Conservation (phyloP, 2,329 filamentous ascomycete genomes). For the Sporothrix protearum region DNA sequence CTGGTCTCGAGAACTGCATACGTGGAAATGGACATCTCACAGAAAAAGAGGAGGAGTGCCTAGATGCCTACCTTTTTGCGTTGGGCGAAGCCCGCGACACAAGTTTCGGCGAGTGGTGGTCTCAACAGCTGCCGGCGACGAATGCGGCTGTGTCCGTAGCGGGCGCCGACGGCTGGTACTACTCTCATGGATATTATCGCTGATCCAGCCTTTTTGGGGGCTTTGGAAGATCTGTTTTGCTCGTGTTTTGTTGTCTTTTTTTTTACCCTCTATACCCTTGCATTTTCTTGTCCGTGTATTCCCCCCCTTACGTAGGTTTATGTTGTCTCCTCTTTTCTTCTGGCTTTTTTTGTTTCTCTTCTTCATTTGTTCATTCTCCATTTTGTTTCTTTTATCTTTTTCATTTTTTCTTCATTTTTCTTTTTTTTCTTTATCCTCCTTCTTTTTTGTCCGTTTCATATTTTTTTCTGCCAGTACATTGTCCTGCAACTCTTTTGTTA, state of each 20-base stretch:
- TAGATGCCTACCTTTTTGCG: slow-evolving; percentile 19
- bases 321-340: too few relatives aligned
- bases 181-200: neutral
- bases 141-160: slow-evolving; percentile 6
- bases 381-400: neutral
- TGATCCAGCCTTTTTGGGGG: neutral
- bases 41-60: neutral
- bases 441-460: neutral
- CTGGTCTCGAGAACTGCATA: neutral
- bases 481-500: neutral
- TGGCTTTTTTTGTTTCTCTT: neutral
- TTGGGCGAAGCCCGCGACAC: slow-evolving; percentile 13
- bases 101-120: slow-evolving; percentile 26
- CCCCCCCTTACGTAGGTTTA: too few relatives aligned
- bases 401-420: neutral
- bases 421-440: neutral
- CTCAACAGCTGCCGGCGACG: slow-evolving; percentile 21
- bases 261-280: too few relatives aligned
- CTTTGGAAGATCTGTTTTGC: too few relatives aligned
- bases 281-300: too few relatives aligned
- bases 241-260: too few relatives aligned
- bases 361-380: neutral
- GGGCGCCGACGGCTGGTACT: neutral
- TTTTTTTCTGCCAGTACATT: slow-evolving; percentile 2
- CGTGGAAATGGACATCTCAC: neutral